A percentile compares a stretch with the other conserved stretches of the same genome.
Evolutionary conservation across 1,284 basidiomycete genomes (phyloP).

Genomic region (Wallemia ichthyophaga): DNA sequence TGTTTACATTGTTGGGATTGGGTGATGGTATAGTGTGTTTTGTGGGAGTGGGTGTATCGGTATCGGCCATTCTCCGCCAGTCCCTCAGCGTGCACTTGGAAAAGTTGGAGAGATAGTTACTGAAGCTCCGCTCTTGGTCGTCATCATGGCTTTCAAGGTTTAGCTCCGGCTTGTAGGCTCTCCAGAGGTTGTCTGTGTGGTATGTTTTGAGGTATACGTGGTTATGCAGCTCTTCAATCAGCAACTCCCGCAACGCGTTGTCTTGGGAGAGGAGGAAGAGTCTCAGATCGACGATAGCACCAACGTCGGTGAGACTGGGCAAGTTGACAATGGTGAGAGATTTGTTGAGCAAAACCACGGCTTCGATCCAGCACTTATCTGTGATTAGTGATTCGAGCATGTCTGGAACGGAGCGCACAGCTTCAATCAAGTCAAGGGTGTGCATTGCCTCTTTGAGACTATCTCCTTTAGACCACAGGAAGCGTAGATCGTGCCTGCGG

Average conservation of each 20-base stretch:
- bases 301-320: conserved; percentile 73
- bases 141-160: conserved; percentile 10
- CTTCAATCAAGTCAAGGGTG: conserved; percentile 66
- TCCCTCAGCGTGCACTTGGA: too few species aligned
- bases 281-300: conserved; percentile 64
- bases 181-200: conserved; percentile 83
- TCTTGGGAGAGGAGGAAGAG: conserved; percentile 67
- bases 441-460: conserved; percentile 68
- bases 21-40: conserved; percentile 1
- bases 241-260: conserved; percentile 67
- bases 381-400: conserved; percentile 75
- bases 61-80: too few species aligned
- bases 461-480: conserved; percentile 51
- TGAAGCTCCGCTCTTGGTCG: neutral
- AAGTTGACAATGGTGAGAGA: conserved; percentile 75
- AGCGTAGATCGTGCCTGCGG: conserved; percentile 54
- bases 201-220: conserved; percentile 94
- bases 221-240: conserved; percentile 83
- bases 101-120: too few species aligned
- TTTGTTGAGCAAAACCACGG: conserved; percentile 56
- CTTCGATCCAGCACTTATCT: conserved; percentile 74
- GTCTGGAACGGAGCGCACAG: conserved; percentile 71
- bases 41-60: conserved; percentile 2
- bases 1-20: neutral
- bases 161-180: conserved; percentile 50